Base-by-base conservation (phyloP, 495 filamentous ascomycete species). In the Hyphodiscus hymeniophilus region DNA sequence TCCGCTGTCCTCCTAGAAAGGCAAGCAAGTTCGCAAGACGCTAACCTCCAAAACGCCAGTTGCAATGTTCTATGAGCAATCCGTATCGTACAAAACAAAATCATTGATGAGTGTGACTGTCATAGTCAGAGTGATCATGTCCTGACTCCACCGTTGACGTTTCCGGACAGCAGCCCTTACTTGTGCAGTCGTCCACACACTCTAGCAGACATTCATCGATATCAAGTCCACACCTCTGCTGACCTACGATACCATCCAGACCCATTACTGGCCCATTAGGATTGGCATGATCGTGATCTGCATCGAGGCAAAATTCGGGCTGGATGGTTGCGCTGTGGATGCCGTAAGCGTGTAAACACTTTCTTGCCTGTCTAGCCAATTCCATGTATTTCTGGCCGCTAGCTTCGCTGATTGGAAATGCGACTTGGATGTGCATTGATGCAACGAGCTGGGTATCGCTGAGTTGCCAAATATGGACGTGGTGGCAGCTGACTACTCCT, bases 251-350 rank as follows among this genome's bases (percentile, higher is more conserved):
- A 34, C 60, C 62, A 52, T 64, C 52, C 18, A 59, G 56, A 31
- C 52, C 49, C 24, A 56, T 31, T 1, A 15, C 30, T 39, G 33
- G 47, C 60, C 35, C 57, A 33, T 40, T 58, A n/a, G n/a, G n/a
- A n/a, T n/a, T 28, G 10, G 56, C 56, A 44, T 68, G 67, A 13
- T 63, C 62, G 38, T 64, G 55, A 33, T 55, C 66, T 15, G 73
- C 66, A 56, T 81, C 83, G 39, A 72, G 69, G 52, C 82, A 85
- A 63, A 92, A 98, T 61, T 98, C 92, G 2, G 94, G 94, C 66
- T 98, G 92, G 52, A 98, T 96, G 7, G 92, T 98, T 3, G 87
- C 89, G n/a, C 86, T 92, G 66, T 97, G 92, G 51, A 98, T 96
- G 12, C 92, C 92, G 55, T 94, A 94, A 13, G 80, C 92, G 59